Percentiles rank a stretch among this genome's conserved stretches.
These are phyloP conservation scores for Erodium maritimum DNA, from an alignment of 345 rosid species.

Conservation along the genomic window DNA sequence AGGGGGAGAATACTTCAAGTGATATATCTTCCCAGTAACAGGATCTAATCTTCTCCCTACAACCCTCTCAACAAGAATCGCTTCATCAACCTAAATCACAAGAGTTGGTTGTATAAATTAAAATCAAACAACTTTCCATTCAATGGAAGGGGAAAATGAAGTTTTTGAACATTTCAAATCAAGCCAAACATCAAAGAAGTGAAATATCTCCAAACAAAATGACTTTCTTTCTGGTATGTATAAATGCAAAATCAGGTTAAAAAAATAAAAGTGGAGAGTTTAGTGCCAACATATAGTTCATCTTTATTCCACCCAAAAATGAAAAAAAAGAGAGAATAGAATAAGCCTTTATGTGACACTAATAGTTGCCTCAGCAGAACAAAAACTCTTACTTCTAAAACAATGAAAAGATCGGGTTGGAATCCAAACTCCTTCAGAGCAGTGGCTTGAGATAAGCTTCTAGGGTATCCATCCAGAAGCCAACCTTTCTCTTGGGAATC, in stretches of 20 bases:
- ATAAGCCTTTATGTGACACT: not conserved
- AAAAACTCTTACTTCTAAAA: slow-evolving; percentile 53
- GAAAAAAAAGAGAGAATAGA: too few species aligned
- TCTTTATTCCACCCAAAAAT: too few species aligned
- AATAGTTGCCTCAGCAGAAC: not conserved
- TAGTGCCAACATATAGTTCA: not conserved
- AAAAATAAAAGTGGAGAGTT: not conserved
- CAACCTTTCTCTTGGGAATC: slow-evolving; percentile 78
- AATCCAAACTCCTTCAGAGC: slow-evolving; percentile 60
- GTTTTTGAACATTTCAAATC: not conserved
- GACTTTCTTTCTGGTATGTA: not conserved
- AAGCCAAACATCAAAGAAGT: too few species aligned
- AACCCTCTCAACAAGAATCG: slow-evolving; percentile 80
- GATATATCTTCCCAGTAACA: slow-evolving; percentile 86
- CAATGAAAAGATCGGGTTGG: slow-evolving; percentile 73
- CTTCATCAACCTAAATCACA: slow-evolving; percentile 71
- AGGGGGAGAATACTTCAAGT: slow-evolving; percentile 81
- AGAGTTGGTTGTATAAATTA: not conserved
- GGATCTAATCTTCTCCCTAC: slow-evolving; percentile 91
- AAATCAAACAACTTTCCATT: not conserved
- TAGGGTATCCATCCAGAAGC: slow-evolving; percentile 96
- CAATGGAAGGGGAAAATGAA: not conserved
- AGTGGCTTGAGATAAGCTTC: slow-evolving; percentile 79
- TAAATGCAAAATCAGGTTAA: too few species aligned
- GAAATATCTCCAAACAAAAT: not conserved